These are phyloP conservation scores for Ailanthus altissimus DNA, from an alignment of 345 rosid genomes.

Conservation along the genomic window DNA sequence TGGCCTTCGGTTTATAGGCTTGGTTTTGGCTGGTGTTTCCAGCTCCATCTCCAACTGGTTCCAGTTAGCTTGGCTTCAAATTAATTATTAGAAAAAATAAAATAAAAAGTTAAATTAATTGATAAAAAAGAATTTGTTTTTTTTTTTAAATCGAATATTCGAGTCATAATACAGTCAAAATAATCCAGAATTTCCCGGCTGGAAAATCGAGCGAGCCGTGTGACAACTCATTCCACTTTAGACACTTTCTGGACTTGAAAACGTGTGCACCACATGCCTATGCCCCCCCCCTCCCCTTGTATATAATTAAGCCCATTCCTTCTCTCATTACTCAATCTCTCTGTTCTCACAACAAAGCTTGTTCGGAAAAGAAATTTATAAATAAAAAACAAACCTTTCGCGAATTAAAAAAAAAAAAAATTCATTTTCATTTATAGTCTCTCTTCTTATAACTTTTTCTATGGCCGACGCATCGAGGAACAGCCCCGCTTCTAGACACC, in stretches of 20 bases:
- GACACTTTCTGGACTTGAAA: not conserved
- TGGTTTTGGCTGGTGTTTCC: too few species aligned
- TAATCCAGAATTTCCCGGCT: slow-evolving; percentile 14
- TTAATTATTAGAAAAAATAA: too few species aligned
- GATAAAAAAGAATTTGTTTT: too few species aligned
- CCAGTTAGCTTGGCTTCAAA: not conserved
- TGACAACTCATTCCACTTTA: slow-evolving; percentile 16
- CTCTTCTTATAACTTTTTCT: not conserved
- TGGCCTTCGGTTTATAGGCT: not conserved
- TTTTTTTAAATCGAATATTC: not conserved
- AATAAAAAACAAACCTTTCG: not conserved
- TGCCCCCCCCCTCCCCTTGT: not conserved
- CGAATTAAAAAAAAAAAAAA: not conserved
- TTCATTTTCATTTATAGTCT: not conserved
- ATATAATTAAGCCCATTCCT: not conserved
- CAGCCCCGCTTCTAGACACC: slow-evolving; percentile 21
- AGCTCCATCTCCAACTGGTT: not conserved
- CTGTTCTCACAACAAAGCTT: not conserved
- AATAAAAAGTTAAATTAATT: not conserved
- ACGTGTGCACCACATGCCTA: slow-evolving; percentile 31
- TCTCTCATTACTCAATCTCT: not conserved
- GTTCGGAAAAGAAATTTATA: too few species aligned
- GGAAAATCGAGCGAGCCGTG: slow-evolving; percentile 21
- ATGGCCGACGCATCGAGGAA: slow-evolving; percentile 39
- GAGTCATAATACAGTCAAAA: slow-evolving; percentile 17